These are phyloP conservation scores for Aspergillus quadrilineatus DNA, from an alignment of 2,329 filamentous ascomycete species.

Conservation along the genomic window DNA sequence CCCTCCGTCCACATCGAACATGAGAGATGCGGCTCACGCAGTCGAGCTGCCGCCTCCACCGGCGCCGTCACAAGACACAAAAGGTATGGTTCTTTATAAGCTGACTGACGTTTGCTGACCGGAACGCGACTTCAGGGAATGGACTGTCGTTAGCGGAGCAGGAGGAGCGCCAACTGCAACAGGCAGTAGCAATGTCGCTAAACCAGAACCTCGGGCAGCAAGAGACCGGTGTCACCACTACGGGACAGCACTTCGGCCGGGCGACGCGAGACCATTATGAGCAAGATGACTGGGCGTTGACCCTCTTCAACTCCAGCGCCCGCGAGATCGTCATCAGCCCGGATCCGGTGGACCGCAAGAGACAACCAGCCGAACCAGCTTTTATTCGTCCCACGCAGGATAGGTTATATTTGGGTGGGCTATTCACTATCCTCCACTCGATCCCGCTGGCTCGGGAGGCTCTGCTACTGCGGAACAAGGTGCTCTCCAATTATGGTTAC, in stretches of 20 bases:
- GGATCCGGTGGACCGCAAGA: slow-evolving; percentile 50
- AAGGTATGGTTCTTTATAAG: slow-evolving; percentile 24
- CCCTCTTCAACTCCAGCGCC: slow-evolving; percentile 47
- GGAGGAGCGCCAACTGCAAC: slow-evolving; percentile 46
- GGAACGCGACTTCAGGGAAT: slow-evolving; percentile 26
- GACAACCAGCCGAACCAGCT: slow-evolving; percentile 51
- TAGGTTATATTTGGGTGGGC: slow-evolving; percentile 55
- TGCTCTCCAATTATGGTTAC: slow-evolving; percentile 53
- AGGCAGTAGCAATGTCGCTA: slow-evolving; percentile 49
- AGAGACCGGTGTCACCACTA: slow-evolving; percentile 54
- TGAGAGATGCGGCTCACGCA: slow-evolving; percentile 27
- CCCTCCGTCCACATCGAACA: slow-evolving; percentile 47
- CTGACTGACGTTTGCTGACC: slow-evolving; percentile 20
- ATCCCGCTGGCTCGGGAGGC: slow-evolving; percentile 60
- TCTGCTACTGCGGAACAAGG: slow-evolving; percentile 50
- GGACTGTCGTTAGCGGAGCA: slow-evolving; percentile 43
- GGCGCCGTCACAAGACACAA: slow-evolving; percentile 24
- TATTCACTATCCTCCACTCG: slow-evolving; percentile 62
- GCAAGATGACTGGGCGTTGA: slow-evolving; percentile 56
- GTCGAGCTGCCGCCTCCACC: slow-evolving; percentile 26
- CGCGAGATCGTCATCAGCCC: slow-evolving; percentile 57
- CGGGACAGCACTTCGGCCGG: slow-evolving; percentile 51
- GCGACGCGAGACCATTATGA: slow-evolving; percentile 58
- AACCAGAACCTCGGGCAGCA: slow-evolving; percentile 48
- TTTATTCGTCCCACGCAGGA: slow-evolving; percentile 58